phyloP scores from a whole-genome alignment of 192 early-diverging fungal genomes.

The Coemansia erecta region DNA sequence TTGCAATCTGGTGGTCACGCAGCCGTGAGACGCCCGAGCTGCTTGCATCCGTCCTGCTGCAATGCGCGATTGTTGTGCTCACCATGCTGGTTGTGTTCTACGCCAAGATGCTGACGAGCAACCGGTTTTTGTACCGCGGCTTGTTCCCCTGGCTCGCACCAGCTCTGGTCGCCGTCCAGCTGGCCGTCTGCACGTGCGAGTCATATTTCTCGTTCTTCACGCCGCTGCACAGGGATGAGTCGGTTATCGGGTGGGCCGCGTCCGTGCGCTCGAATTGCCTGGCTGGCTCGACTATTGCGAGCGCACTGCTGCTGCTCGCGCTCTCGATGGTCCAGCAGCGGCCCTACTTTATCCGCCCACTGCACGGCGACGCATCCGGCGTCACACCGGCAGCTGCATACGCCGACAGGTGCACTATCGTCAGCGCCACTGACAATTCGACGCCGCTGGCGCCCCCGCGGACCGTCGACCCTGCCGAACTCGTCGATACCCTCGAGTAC shows the following conservation, averaged over 20 bases:
- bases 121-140: conserved; percentile 14
- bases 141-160: conserved; percentile 28
- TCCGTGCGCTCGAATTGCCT: conserved; percentile 19
- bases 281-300: conserved; percentile 3
- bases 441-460: conserved; percentile 27
- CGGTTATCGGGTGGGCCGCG: conserved; percentile 16
- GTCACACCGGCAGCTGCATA: neutral
- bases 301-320: neutral
- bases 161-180: conserved; percentile 6
- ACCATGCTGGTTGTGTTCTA: neutral
- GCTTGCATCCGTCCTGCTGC: neutral
- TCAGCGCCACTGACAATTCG: neutral
- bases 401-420: neutral
- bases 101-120: neutral
- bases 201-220: conserved; percentile 40
- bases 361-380: neutral
- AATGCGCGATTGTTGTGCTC: neutral
- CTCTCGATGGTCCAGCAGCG: conserved; percentile 22
- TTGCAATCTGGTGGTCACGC: neutral
- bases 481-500: conserved; percentile 34
- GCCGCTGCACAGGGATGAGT: conserved; percentile 4
- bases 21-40: neutral
- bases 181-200: conserved; percentile 9
- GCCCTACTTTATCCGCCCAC: conserved; percentile 19
- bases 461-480: conserved; percentile 14